Conservation (phyloP, 2,329 filamentous ascomycete genomes). For the Aspergillus phoenicis region DNA sequence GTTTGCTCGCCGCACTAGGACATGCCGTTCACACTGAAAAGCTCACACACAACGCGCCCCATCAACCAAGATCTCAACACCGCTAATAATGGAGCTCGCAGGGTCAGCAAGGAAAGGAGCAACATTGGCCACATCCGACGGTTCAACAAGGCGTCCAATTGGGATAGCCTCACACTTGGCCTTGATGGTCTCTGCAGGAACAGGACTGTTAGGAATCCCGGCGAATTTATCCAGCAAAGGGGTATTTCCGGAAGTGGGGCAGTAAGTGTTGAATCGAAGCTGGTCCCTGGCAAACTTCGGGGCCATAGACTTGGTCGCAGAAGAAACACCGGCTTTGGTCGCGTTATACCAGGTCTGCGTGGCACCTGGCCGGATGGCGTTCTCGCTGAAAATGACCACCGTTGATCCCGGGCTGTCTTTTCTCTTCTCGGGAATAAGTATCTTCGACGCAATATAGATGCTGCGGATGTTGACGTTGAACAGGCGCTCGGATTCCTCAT, state of each 20-base stretch:
- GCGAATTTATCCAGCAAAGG: constrained; percentile 13
- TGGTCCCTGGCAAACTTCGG: constrained; percentile 6
- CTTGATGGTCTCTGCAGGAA: constrained; percentile 19
- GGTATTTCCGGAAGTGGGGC: constrained; percentile 8
- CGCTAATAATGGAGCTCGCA: constrained; percentile 20
- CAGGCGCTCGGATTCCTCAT: constrained; percentile 15
- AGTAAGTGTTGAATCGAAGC: constrained; percentile 8
- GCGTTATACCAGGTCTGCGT: constrained; percentile 13
- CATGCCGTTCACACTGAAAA: neutral
- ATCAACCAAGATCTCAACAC: constrained; percentile 18
- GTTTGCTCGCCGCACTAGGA: neutral
- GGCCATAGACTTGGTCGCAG: constrained; percentile 10
- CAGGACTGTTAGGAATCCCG: constrained; percentile 15
- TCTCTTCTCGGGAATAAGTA: constrained; percentile 9
- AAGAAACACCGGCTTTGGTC: constrained; percentile 9
- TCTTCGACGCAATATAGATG: constrained; percentile 9
- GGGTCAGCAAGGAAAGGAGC: constrained; percentile 18
- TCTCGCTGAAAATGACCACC: constrained; percentile 9
- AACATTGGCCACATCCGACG: constrained; percentile 19
- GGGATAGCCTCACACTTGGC: constrained; percentile 19
- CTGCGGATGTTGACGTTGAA: constrained; percentile 18
- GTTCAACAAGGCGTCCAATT: constrained; percentile 18
- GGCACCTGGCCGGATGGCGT: constrained; percentile 9
- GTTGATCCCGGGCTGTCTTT: constrained; percentile 8
- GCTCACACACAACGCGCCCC: constrained; percentile 13